These are phyloP conservation scores for Curvularia lunata DNA, from an alignment of 2,329 filamentous ascomycete species.

Conservation along the genomic window DNA sequence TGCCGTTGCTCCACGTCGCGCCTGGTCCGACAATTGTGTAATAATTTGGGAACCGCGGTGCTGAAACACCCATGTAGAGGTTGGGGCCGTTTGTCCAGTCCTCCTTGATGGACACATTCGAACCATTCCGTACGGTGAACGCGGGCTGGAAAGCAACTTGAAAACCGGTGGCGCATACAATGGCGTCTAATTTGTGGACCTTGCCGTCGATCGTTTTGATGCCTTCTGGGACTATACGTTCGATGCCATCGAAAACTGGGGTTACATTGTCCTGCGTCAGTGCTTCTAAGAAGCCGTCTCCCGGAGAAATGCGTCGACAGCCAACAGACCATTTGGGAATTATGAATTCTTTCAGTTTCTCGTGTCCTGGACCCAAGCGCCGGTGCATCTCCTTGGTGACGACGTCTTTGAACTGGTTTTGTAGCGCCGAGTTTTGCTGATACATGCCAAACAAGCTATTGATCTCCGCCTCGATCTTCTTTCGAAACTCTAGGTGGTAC, in stretches of 20 bases:
- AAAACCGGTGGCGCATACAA: conserved; percentile 45
- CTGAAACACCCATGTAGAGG: conserved; percentile 52
- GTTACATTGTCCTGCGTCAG: conserved; percentile 40
- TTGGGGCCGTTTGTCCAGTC: conserved; percentile 51
- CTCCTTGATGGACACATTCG: conserved; percentile 47
- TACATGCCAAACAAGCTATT: conserved; percentile 62
- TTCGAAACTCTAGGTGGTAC: conserved; percentile 58
- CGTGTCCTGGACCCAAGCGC: conserved; percentile 48
- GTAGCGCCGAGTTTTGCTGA: conserved; percentile 55
- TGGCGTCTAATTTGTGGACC: conserved; percentile 40
- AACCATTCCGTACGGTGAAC: conserved; percentile 52
- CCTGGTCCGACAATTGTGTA: conserved; percentile 53
- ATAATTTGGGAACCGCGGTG: conserved; percentile 55
- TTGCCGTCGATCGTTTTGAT: conserved; percentile 39
- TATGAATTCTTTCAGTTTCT: conserved; percentile 53
- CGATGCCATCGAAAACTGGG: conserved; percentile 36
- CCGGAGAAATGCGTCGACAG: conserved; percentile 42
- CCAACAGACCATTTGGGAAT: conserved; percentile 58
- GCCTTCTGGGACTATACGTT: conserved; percentile 47
- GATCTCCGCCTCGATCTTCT: conserved; percentile 57
- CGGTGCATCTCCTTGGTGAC: conserved; percentile 52
- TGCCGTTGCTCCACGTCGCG: conserved; percentile 55
- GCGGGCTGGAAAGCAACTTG: conserved; percentile 50
- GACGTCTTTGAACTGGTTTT: conserved; percentile 51
- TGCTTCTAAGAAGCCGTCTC: conserved; percentile 44